phyloP scores from a whole-genome alignment of 148 eudicot species.

The Dianthus caryophyllus region DNA sequence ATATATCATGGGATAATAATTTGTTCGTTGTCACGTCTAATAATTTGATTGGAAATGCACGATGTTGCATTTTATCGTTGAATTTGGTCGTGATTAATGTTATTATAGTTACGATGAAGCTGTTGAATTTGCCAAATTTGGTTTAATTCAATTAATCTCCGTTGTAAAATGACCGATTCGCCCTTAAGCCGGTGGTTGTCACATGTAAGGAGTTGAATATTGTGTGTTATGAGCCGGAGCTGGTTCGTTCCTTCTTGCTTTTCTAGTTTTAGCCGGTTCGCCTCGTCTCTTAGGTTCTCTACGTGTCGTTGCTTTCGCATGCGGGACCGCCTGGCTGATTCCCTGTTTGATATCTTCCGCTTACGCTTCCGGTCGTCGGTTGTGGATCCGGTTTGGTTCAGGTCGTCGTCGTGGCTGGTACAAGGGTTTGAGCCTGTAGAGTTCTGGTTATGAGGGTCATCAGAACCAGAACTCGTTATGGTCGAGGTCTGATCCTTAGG shows the following conservation, averaged over 20 bases:
- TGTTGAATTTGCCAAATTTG: slow-evolving; percentile 37
- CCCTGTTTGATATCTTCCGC: slow-evolving; percentile 54
- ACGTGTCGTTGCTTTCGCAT: slow-evolving; percentile 51
- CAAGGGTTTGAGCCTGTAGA: not conserved
- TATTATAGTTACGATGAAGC: slow-evolving; percentile 27
- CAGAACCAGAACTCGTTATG: slow-evolving; percentile 19
- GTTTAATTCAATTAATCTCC: slow-evolving; percentile 31
- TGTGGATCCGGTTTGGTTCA: slow-evolving; percentile 9
- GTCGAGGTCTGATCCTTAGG: slow-evolving; percentile 19
- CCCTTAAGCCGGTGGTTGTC: slow-evolving; percentile 36
- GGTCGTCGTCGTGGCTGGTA: slow-evolving; percentile 3
- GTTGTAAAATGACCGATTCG: slow-evolving; percentile 34
- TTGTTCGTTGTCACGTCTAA: slow-evolving; percentile 6
- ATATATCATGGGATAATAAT: not conserved
- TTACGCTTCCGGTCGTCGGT: slow-evolving; percentile 46
- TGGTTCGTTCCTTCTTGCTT: slow-evolving; percentile 42
- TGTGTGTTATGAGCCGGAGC: slow-evolving; percentile 27
- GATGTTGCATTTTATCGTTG: not conserved
- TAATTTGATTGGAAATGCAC: slow-evolving; percentile 20
- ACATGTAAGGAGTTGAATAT: slow-evolving; percentile 23
- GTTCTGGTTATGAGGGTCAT: slow-evolving; percentile 16
- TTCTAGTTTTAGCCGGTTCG: slow-evolving; percentile 31
- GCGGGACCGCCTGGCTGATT: slow-evolving; percentile 57
- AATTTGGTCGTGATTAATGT: not conserved
- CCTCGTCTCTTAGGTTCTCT: slow-evolving; percentile 40